phyloP scores from a whole-genome alignment of 768 basidiomycete genomes.

The Leccinum disarticulatum region DNA sequence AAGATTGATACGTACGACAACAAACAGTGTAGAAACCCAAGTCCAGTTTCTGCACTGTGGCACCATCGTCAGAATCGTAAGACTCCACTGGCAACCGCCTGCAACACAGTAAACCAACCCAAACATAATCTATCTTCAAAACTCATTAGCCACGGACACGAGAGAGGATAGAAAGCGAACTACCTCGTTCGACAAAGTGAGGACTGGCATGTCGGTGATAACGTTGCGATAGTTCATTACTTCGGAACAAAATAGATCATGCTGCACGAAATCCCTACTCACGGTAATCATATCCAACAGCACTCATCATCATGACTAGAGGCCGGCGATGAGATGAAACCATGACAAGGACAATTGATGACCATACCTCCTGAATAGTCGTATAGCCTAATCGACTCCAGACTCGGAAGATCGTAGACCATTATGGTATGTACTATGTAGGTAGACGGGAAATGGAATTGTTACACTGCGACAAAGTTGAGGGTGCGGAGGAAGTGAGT shows the following conservation, averaged over 20 bases:
- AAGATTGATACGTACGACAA: conserved; percentile 7
- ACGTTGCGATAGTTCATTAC: background rate
- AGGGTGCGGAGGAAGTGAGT: background rate
- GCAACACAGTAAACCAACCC: conserved; percentile 3
- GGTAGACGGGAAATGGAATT: background rate
- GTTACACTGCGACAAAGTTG: background rate
- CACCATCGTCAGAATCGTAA: background rate
- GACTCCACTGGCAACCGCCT: background rate
- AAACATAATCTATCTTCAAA: conserved; percentile 12
- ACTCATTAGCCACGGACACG: background rate
- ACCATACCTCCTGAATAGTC: background rate
- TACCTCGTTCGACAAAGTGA: conserved; percentile 18
- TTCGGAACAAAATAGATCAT: background rate
- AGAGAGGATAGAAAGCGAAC: background rate
- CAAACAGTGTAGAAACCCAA: conserved; percentile 13
- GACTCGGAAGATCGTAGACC: background rate
- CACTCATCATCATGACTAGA: conserved; percentile 1
- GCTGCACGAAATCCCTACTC: background rate
- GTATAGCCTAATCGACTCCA: background rate
- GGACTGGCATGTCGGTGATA: conserved; percentile 2
- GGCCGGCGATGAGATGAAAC: background rate
- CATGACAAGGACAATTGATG: background rate
- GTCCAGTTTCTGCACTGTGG: conserved; percentile 13
- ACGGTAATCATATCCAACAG: conserved; percentile 13
- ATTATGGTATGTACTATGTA: background rate